Percentiles rank a stretch among this genome's conserved stretches.
Conservation (phyloP, 305 asterid species). For the Solanum hybrid region DNA sequence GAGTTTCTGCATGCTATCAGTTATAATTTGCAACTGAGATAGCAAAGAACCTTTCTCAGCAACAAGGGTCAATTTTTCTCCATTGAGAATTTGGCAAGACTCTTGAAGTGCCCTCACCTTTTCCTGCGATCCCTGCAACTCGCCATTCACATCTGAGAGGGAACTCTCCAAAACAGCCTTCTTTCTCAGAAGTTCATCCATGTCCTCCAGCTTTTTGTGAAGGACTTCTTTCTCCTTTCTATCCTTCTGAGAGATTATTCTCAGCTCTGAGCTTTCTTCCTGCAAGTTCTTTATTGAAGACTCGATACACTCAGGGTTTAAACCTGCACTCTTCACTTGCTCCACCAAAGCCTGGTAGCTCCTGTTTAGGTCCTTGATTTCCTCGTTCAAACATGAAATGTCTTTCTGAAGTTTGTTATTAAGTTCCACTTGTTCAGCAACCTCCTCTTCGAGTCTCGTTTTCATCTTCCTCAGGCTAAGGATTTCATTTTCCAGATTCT, state of each 20-base stretch:
- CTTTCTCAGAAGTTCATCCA: slow-evolving; percentile 44
- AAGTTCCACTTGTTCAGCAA: slow-evolving; percentile 35
- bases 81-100: slow-evolving; percentile 42
- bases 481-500: slow-evolving; percentile 52
- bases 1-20: slow-evolving; percentile 71
- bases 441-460: slow-evolving; percentile 62
- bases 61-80: slow-evolving; percentile 55
- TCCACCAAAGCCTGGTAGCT: slow-evolving; percentile 48
- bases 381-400: slow-evolving; percentile 47
- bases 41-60: slow-evolving; percentile 66
- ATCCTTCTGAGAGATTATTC: slow-evolving; percentile 28
- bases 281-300: slow-evolving; percentile 43
- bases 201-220: slow-evolving; percentile 44
- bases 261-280: slow-evolving; percentile 52
- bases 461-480: slow-evolving; percentile 52
- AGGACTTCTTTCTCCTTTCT: slow-evolving; percentile 36
- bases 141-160: slow-evolving; percentile 33
- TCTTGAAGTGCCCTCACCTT: slow-evolving; percentile 42
- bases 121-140: slow-evolving; percentile 47
- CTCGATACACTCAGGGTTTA: slow-evolving; percentile 35
- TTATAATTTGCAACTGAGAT: slow-evolving; percentile 61
- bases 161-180: slow-evolving; percentile 44
- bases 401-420: slow-evolving; percentile 54
- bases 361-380: slow-evolving; percentile 45
- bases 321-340: slow-evolving; percentile 55